phyloP scores from a whole-genome alignment of 2,329 filamentous ascomycete genomes.

The Stachybotrys chartarum region DNA sequence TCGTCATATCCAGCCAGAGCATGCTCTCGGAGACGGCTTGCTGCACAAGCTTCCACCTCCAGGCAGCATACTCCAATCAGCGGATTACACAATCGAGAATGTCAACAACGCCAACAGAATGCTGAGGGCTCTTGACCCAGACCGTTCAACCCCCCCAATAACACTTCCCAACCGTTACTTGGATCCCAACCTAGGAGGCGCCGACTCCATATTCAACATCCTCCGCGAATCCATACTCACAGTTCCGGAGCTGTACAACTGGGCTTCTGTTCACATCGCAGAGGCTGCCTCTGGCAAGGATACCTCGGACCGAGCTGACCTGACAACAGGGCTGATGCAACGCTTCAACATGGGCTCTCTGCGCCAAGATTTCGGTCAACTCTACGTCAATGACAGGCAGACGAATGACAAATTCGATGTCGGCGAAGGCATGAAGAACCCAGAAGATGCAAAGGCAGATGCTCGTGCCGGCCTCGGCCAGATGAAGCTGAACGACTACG shows the following conservation, averaged over 20 bases:
- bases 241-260: slow-evolving; percentile 29
- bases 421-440: slow-evolving; percentile 17
- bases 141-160: slow-evolving; percentile 15
- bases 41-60: slow-evolving; percentile 2
- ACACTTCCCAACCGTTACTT: background rate
- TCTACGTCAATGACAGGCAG: slow-evolving; percentile 20
- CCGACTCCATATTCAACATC: slow-evolving; percentile 17
- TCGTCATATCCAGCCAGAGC: slow-evolving; percentile 24
- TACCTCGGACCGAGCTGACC: slow-evolving; percentile 12
- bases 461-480: slow-evolving; percentile 6
- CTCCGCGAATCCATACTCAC: slow-evolving; percentile 28
- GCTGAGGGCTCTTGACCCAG: slow-evolving; percentile 30
- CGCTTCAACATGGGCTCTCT: slow-evolving; percentile 24
- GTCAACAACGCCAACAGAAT: slow-evolving; percentile 39
- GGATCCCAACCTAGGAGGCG: slow-evolving; percentile 4
- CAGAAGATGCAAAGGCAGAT: slow-evolving; percentile 20
- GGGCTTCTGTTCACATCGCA: slow-evolving; percentile 24
- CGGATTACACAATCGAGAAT: slow-evolving; percentile 38
- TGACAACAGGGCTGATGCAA: slow-evolving; percentile 12
- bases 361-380: slow-evolving; percentile 21
- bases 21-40: slow-evolving; percentile 9
- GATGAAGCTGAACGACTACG: slow-evolving; percentile 61
- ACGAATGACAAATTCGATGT: slow-evolving; percentile 12
- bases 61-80: slow-evolving; percentile 16
- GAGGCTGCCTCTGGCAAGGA: slow-evolving; percentile 8